Conservation (phyloP, 345 rosid species). For the Linum lewisii region DNA sequence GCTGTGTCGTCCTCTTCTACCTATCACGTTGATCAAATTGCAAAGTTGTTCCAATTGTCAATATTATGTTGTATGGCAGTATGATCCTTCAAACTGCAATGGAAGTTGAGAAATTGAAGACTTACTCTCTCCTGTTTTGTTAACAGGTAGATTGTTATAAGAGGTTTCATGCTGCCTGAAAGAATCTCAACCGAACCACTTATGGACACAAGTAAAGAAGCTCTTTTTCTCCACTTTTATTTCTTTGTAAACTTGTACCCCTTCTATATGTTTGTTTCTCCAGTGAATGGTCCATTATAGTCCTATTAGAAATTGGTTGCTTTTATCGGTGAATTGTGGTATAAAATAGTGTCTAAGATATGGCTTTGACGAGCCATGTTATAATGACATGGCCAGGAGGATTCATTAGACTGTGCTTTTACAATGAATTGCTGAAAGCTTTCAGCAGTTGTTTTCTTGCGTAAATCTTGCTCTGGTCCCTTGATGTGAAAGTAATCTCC, state of each 20-base stretch:
- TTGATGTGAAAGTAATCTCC: conserved; percentile 2
- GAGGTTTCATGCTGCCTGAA: not conserved
- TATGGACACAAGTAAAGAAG: not conserved
- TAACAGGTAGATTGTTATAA: not conserved
- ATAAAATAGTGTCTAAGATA: not conserved
- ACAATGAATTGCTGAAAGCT: not conserved
- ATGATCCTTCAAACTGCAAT: not conserved
- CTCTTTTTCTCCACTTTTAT: not conserved
- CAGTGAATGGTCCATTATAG: not conserved
- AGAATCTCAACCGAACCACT: not conserved
- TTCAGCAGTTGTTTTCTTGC: not conserved
- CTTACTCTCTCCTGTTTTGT: not conserved
- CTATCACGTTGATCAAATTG: not conserved
- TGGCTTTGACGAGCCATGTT: not conserved
- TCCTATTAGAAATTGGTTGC: not conserved
- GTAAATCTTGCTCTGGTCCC: not conserved
- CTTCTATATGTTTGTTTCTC: not conserved
- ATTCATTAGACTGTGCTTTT: not conserved
- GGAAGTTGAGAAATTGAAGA: not conserved
- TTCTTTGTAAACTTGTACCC: not conserved
- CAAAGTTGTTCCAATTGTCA: not conserved
- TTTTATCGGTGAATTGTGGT: not conserved
- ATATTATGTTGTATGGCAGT: not conserved
- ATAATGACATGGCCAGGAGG: not conserved
- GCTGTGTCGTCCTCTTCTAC: not conserved